Base-by-base conservation (phyloP, 805 yeast genomes). In the Clavispora fructus region DNA sequence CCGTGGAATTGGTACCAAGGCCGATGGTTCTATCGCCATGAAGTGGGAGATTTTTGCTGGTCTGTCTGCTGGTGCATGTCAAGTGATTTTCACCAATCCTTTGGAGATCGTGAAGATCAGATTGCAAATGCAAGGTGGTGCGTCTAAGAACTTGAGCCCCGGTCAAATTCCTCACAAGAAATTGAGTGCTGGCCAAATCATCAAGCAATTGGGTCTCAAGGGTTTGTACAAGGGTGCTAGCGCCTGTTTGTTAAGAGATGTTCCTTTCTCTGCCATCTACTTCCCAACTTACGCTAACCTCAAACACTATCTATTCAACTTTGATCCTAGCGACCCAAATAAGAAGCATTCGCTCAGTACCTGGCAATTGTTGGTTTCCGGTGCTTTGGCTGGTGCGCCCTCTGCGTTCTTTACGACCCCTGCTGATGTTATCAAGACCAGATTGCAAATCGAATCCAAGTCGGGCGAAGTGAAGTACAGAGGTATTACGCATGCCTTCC, bases 351-450 rank as follows among this genome's bases (percentile, higher is more conserved):
- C 77, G 51, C 78, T 91, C 49, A 81, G 80, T 51, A 80, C 95
- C 27, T 83, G 92, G 85, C 96, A 92, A 67, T 73, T 94, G 53
- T 77, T 92, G 49, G 64, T 80, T 5, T 80, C 95, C 50, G 99
- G 99, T 66, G 97, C 96, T 10, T 63, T 91, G 52, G 98, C 99
- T 12, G 99, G 98, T 62, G 89, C 95, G 73, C 99, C 99, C 9
- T 95, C 98, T 28, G 98, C 98, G 10, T 92, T 86, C 65, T 72
- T 91, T 54, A 92, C 99, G 1, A 92, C 99, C 0, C 99, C 99
- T 1, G 90, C 89, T 60, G 99, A 92, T 73, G 98, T 92, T 41
- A 87, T 94, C 58, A 92, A 92, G 71, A 92, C 99, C 4, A 83
- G 98, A 67, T 73, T 92, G 53, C 99, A 92, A 70, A 83, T 89